A percentile compares a stretch with the other conserved stretches of the same genome.
These are phyloP conservation scores for Macadamia tetraphylla DNA, from an alignment of 164 flowering plant species.

Conservation along the genomic window DNA sequence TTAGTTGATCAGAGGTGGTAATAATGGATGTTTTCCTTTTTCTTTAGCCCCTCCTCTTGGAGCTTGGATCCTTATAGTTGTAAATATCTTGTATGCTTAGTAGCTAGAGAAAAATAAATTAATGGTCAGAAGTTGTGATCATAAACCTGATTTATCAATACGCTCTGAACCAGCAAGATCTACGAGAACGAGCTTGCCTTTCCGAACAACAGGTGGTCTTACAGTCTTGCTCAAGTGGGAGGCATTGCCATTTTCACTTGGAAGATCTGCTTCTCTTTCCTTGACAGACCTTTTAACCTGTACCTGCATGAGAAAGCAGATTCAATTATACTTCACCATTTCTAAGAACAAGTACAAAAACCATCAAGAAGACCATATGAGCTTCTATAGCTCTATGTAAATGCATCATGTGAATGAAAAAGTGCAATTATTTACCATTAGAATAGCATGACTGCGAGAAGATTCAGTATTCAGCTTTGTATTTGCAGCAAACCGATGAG, in stretches of 20 bases:
- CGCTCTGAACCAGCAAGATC: slow-evolving; percentile 99
- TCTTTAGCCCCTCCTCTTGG: too few species aligned
- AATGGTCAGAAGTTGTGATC: slow-evolving; percentile 2
- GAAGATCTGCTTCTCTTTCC: slow-evolving; percentile 44
- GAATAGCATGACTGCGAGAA: slow-evolving; percentile 93
- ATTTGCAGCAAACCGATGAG: slow-evolving; percentile 92
- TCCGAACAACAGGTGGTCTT: slow-evolving; percentile 73
- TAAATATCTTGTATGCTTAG: too few species aligned
- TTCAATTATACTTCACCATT: not conserved
- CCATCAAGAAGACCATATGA: not conserved
- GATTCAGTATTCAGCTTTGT: slow-evolving; percentile 95
- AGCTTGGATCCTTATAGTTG: too few species aligned
- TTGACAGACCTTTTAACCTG: slow-evolving; percentile 62
- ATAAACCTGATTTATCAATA: slow-evolving; percentile 81
- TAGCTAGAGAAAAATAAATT: too few species aligned
- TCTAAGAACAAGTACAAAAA: not conserved
- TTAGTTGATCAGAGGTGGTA: too few species aligned
- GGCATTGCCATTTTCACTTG: slow-evolving; percentile 48
- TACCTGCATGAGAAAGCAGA: slow-evolving; percentile 41
- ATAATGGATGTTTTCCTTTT: too few species aligned
- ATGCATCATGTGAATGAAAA: slow-evolving; percentile 9
- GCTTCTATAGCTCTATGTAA: too few species aligned
- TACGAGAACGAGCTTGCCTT: slow-evolving; percentile 82
- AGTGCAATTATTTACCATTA: slow-evolving; percentile 55
- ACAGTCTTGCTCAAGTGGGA: slow-evolving; percentile 44